Evolutionary conservation across 139 green algal species (phyloP), one percentile per base, ranked within the genome.

Genomic region (Diplosphaera chodatii): DNA sequence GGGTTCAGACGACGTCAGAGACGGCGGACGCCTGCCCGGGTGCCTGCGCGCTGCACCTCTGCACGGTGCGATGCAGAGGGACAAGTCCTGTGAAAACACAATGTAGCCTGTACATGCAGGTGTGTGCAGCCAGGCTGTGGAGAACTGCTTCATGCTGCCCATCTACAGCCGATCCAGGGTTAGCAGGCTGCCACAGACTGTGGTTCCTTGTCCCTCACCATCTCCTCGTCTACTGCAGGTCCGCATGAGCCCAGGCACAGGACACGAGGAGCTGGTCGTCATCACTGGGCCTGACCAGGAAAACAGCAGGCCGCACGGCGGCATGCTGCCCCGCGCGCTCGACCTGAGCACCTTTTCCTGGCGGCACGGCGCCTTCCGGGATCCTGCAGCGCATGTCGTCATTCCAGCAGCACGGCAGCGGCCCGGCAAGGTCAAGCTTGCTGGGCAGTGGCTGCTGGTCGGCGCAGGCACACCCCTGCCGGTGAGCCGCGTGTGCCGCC

Each of bases 231-330:
- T n/a, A 29, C 15, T 55, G 32, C 62, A 78, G 74, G 40, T 74
- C 1, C 69, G 75, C 10, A 15, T 4, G 10, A 63, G 25, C 34
- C 75, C 75, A 2, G 28, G 37, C 20, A 80, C 69, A 20, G 69
- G 56, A 0, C 56, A 55, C 32, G 69, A 75, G 34, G 69, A 80
- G 69, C 55, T 80, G 64, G 34, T 80, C 29, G 66, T 80, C 13
- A 4, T 73, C 21, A 59, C 3, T 10, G 48, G 48, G 10, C 3
- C 48, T 25, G 48, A 23, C 16, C 16, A 10, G 3, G 48, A 23
- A 10, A 18, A 3, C 48, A 3, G 13, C 48, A 25, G 16, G 13
- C 3, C 13, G 3, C 3, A 10, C 48, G 69, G 69, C 30, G 75
- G 75, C 48, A 76, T 80, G 75, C 31, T 71, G 6, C 55, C 55